Evolutionary conservation across 148 eudicot species (phyloP).

Genomic region (Arbutus unedo): DNA sequence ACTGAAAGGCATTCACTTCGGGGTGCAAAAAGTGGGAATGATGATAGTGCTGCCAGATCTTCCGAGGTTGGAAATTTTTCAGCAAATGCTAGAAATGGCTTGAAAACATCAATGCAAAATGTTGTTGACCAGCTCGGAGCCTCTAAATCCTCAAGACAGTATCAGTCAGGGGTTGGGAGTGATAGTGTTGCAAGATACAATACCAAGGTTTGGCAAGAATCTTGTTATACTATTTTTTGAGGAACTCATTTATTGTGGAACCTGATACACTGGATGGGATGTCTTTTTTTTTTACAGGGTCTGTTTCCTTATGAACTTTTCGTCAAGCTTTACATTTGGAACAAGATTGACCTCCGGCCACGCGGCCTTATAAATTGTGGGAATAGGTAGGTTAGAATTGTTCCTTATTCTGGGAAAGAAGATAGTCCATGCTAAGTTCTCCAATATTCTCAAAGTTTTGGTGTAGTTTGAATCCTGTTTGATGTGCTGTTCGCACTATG

Average conservation of each 20-base stretch:
- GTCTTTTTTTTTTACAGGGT: slow-evolving; percentile 50
- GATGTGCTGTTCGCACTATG: background rate
- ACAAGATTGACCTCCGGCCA: slow-evolving; percentile 68
- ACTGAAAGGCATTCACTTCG: slow-evolving; percentile 21
- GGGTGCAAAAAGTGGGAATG: background rate
- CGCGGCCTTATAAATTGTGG: slow-evolving; percentile 76
- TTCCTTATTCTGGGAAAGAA: slow-evolving; percentile 4
- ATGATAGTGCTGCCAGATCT: slow-evolving; percentile 12
- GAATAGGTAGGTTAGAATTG: slow-evolving; percentile 52
- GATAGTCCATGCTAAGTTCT: background rate
- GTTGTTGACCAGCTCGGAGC: slow-evolving; percentile 52
- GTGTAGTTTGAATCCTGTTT: background rate
- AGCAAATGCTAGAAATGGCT: slow-evolving; percentile 35
- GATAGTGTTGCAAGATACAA: slow-evolving; percentile 36
- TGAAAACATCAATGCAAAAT: slow-evolving; percentile 51
- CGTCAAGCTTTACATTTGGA: slow-evolving; percentile 85
- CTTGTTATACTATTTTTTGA: slow-evolving; percentile 9
- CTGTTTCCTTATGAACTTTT: slow-evolving; percentile 69
- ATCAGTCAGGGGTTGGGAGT: slow-evolving; percentile 35
- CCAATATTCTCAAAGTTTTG: background rate
- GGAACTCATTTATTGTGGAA: slow-evolving; percentile 1
- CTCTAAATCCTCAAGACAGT: slow-evolving; percentile 36
- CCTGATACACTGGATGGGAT: slow-evolving; percentile 13
- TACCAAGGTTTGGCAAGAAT: slow-evolving; percentile 45
- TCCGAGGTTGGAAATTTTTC: slow-evolving; percentile 25